phyloP scores from a whole-genome alignment of 805 yeast genomes.

The Starmerella apis region DNA sequence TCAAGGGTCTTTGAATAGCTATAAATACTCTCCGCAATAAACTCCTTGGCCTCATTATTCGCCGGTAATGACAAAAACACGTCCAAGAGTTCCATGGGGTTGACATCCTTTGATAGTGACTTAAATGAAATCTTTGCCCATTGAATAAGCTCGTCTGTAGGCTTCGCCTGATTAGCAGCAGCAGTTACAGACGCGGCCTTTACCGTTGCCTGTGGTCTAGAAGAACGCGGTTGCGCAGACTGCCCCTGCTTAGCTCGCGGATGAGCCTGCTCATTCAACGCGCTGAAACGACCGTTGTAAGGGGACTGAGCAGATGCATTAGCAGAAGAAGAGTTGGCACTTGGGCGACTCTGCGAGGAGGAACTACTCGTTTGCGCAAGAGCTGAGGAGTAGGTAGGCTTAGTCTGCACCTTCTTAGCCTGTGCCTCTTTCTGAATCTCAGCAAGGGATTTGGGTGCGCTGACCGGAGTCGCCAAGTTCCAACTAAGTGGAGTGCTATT shows the following conservation, averaged over 20 bases:
- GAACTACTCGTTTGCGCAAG: neutral
- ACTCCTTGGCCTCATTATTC: conserved; percentile 64
- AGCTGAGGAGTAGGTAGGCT: neutral
- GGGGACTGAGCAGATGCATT: neutral
- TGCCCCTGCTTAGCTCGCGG: neutral
- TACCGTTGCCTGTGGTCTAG: neutral
- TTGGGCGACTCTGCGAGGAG: neutral
- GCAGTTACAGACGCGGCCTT: conserved; percentile 14
- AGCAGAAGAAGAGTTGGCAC: neutral
- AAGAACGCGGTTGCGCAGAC: neutral
- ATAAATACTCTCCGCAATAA: conserved; percentile 85
- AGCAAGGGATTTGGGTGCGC: conserved; percentile 30
- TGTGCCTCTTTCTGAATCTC: conserved; percentile 33
- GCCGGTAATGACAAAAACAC: conserved; percentile 72
- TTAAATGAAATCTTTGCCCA: conserved; percentile 34
- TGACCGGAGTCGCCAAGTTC: conserved; percentile 22
- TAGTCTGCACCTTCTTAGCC: conserved; percentile 3
- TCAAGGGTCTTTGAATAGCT: conserved; percentile 68
- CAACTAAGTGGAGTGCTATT: conserved; percentile 15
- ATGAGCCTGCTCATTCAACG: neutral
- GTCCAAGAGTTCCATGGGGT: conserved; percentile 65
- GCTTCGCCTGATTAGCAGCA: conserved; percentile 23
- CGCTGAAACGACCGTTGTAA: conserved; percentile 1
- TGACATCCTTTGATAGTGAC: conserved; percentile 62
- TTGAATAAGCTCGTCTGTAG: conserved; percentile 33